Conservation (phyloP, 2,329 filamentous ascomycete species). For the Aspergillus oerlinghausenensis region DNA sequence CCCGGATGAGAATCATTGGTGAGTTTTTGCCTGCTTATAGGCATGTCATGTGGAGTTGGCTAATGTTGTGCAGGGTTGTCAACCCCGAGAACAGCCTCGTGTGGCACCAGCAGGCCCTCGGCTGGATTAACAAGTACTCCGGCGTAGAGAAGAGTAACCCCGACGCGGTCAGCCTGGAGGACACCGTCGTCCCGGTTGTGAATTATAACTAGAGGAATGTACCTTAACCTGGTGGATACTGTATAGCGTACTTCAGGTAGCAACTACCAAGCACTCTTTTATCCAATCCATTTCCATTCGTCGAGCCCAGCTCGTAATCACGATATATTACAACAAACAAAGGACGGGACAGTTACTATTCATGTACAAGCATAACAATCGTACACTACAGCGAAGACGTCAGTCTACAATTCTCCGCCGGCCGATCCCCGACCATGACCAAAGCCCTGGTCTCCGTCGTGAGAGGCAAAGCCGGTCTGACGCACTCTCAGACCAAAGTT, state of each 20-base stretch:
- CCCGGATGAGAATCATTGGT: constrained; percentile 66
- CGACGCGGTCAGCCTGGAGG: constrained; percentile 28
- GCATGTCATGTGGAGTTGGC: neutral
- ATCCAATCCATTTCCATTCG: neutral
- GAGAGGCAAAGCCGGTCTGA: constrained; percentile 37
- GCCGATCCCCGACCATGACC: neutral
- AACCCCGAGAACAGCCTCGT: constrained; percentile 85
- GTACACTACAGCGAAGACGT: neutral
- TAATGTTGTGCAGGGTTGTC: constrained; percentile 55
- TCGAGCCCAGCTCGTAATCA: neutral
- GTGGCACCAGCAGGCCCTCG: constrained; percentile 79
- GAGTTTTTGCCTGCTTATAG: constrained; percentile 1
- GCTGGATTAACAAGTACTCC: constrained; percentile 60
- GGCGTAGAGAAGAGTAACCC: constrained; percentile 28
- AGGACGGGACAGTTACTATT: neutral
- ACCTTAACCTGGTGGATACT: neutral
- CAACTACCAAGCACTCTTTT: neutral
- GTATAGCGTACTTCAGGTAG: neutral
- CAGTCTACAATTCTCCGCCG: constrained; percentile 10
- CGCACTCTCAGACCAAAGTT: constrained; percentile 78
- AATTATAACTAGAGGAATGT: constrained; percentile 19
- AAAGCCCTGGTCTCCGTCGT: constrained; percentile 1
- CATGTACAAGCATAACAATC: neutral
- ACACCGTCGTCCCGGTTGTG: constrained; percentile 31
- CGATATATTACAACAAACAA: neutral